These are phyloP conservation scores for Botrytis hyacinthi DNA, from an alignment of 2,329 filamentous ascomycete genomes.

Conservation along the genomic window DNA sequence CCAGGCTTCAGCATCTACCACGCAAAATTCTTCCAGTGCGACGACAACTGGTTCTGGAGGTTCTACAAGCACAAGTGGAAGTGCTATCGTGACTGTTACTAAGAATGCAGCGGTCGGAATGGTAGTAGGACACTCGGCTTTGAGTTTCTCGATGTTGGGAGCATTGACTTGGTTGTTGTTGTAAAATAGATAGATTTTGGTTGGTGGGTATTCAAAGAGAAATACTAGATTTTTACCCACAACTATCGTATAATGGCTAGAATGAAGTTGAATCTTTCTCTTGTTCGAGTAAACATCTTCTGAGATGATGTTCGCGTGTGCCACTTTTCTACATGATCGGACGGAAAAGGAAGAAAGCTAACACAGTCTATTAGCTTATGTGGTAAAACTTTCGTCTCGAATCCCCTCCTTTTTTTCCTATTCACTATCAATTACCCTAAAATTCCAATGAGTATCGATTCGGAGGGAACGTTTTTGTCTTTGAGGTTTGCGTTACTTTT, in stretches of 20 bases:
- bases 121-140: neutral
- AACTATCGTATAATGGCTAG: neutral
- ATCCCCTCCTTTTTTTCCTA: no score
- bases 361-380: neutral
- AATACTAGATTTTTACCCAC: no score
- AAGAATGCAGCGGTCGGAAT: conserved; percentile 1
- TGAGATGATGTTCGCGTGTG: neutral
- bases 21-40: conserved; percentile 46
- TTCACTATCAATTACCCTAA: no score
- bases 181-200: neutral
- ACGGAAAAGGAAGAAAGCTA: neutral
- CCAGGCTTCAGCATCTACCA: conserved; percentile 40
- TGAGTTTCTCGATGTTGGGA: conserved; percentile 2
- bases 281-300: no score
- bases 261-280: no score
- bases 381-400: neutral
- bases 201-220: no score
- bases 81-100: neutral
- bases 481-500: neutral
- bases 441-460: neutral
- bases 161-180: neutral
- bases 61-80: neutral
- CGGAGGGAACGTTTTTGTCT: neutral
- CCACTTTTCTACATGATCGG: neutral
- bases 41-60: conserved; percentile 12